A percentile compares a stretch with the other conserved stretches of the same genome.
Evolutionary conservation across 768 basidiomycete species (phyloP).

Genomic region (Psilocybe cubensis): DNA sequence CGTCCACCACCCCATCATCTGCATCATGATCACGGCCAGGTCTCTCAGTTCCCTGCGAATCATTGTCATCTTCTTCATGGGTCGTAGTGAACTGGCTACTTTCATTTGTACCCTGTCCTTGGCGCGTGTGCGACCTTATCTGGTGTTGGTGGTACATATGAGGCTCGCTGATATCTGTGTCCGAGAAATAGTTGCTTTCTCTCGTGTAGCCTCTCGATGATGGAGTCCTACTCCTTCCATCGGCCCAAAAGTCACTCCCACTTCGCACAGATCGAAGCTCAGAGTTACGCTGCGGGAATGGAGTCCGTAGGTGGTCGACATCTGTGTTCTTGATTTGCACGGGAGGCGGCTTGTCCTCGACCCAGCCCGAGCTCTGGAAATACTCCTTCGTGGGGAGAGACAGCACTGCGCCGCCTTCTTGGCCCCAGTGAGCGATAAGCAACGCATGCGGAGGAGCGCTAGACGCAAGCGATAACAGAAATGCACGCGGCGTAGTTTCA

Average conservation of each 20-base stretch:
- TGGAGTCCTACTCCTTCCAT: conserved; percentile 53
- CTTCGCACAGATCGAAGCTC: conserved; percentile 57
- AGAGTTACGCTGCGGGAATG: conserved; percentile 23
- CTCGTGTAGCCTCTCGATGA: conserved; percentile 60
- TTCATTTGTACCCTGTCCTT: conserved; percentile 29
- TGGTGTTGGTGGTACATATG: conserved; percentile 20
- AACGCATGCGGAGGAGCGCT: conserved; percentile 75
- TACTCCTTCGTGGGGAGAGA: conserved; percentile 85
- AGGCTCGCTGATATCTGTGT: conserved; percentile 29
- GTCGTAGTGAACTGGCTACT: conserved; percentile 32
- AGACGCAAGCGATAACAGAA: conserved; percentile 72
- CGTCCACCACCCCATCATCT: conserved; percentile 58
- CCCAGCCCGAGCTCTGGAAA: conserved; percentile 85
- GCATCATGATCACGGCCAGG: conserved; percentile 39
- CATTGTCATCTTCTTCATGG: conserved; percentile 51
- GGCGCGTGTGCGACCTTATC: conserved; percentile 23
- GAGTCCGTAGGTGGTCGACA: conserved; percentile 16
- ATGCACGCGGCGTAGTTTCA: conserved; percentile 70
- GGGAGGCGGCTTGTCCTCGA: conserved; percentile 48
- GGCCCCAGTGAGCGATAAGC: conserved; percentile 82
- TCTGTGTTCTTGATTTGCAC: conserved; percentile 14
- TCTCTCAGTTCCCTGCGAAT: conserved; percentile 63
- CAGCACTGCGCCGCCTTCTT: conserved; percentile 78
- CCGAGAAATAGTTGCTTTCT: conserved; percentile 30
- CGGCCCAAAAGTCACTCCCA: conserved; percentile 81